Base-by-base conservation (phyloP, 192 early-diverging fungal species). In the Podila horticola region DNA sequence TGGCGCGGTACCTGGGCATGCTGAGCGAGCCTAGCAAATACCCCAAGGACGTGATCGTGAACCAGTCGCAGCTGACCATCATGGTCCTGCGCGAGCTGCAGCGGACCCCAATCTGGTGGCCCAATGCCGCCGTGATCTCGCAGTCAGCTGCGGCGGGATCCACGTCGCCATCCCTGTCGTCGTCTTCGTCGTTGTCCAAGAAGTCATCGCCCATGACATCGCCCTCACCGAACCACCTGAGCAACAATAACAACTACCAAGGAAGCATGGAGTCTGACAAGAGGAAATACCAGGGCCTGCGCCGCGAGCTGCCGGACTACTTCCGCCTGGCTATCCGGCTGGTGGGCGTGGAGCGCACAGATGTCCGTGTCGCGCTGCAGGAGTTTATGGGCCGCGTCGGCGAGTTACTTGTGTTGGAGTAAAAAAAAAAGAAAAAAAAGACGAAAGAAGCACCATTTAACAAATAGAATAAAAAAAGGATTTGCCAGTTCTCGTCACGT, bases 351-450 rank as follows among this genome's bases (percentile, higher is more conserved):
- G 84, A 85, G 58, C 71, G 75, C 58, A 60, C 59, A 30, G 84
- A 85, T 81, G 84, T 85, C 28, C 67, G 81, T 10, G 69, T 81
- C 26, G 81, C 81, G 20, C 63, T 85, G 11, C 84, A 85, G 57
- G 84, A 85, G 68, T 85, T 85, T 55, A 75, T 85, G 66, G 84
- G 82, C 29, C 76, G 77, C 15, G 58, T 85, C 17, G 81, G 84
- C 55, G 77, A 81, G 50, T 48, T 81, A 63, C 63, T 81, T 22
- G 71, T 81, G 8, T 38, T 81, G 52, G 71, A 73, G 62, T 81
- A 69, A 52, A 20, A 15, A 26, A 49, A 36, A 17, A 36, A 65
- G 38, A 31, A 50, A 28, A 55, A 68, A 17, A 13, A 31, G 15
- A 52, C 29, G 12, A 28, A 65, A 51, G 31, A 31, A 2, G 31